Percentiles rank a stretch among this genome's conserved stretches.
Conservation (phyloP, 768 basidiomycete species). For the Boletus rubroflammeus region DNA sequence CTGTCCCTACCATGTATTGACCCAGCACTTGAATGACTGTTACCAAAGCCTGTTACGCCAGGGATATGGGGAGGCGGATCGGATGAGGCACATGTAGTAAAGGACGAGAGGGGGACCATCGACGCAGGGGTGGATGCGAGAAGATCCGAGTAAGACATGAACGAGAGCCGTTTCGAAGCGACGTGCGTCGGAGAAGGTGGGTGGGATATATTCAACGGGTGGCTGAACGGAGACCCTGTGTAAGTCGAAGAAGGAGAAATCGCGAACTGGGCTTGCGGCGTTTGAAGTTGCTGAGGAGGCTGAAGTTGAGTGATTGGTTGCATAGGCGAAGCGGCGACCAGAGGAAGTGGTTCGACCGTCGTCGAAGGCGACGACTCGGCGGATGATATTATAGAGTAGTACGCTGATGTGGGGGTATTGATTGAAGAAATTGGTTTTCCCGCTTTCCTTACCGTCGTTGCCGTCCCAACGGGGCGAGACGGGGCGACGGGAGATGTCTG, state of each 20-base stretch:
- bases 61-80: conserved; percentile 77
- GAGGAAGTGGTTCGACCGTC: conserved; percentile 32
- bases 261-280: conserved; percentile 4
- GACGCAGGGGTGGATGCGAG: conserved; percentile 73
- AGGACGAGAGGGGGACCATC: conserved; percentile 64
- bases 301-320: conserved; percentile 21
- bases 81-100: conserved; percentile 59
- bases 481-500: conserved; percentile 20
- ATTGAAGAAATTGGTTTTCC: conserved; percentile 27
- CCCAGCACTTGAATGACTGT: conserved; percentile 25
- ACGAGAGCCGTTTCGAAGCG: conserved; percentile 72
- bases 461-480: not conserved
- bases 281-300: conserved; percentile 11
- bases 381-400: conserved; percentile 41
- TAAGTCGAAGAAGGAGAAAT: conserved; percentile 26
- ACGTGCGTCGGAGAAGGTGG: conserved; percentile 47
- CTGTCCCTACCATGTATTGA: conserved; percentile 32
- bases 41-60: conserved; percentile 46
- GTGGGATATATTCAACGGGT: conserved; percentile 25
- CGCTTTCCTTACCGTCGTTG: conserved; percentile 3
- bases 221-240: conserved; percentile 25
- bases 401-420: conserved; percentile 47
- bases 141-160: conserved; percentile 86
- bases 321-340: conserved; percentile 20
- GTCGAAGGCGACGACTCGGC: conserved; percentile 39